A percentile compares a stretch with the other conserved stretches of the same genome.
Evolutionary conservation across 805 yeast species (phyloP).

Genomic region (Spathaspora hagerdaliae): DNA sequence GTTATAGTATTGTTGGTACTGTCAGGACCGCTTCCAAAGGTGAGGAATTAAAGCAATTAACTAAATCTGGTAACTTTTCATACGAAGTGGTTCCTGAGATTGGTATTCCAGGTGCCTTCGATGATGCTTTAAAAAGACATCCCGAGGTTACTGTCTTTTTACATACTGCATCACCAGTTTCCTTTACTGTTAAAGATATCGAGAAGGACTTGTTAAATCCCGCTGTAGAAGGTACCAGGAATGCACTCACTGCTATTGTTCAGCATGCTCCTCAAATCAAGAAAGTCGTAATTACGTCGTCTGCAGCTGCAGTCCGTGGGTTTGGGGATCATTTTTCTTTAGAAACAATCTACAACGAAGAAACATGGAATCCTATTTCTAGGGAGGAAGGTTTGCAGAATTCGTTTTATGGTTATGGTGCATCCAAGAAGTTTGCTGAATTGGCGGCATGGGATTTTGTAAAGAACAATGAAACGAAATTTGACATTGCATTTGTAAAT

Average conservation of each 20-base stretch:
- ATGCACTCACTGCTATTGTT: conserved; percentile 14
- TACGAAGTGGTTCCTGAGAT: conserved; percentile 33
- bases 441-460: conserved; percentile 54
- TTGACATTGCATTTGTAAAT: conserved; percentile 8
- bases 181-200: conserved; percentile 35
- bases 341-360: conserved; percentile 19
- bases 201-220: conserved; percentile 51
- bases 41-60: conserved; percentile 23
- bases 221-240: conserved; percentile 45
- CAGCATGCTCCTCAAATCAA: conserved; percentile 26
- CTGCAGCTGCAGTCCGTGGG: conserved; percentile 35
- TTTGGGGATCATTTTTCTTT: conserved; percentile 14
- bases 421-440: conserved; percentile 59
- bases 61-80: conserved; percentile 11
- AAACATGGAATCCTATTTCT: conserved; percentile 31
- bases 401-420: conserved; percentile 45
- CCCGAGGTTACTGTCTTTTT: conserved; percentile 40
- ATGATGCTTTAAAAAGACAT: conserved; percentile 38
- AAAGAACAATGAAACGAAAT: conserved; percentile 12
- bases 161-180: conserved; percentile 45
- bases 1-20: conserved; percentile 48
- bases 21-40: conserved; percentile 46
- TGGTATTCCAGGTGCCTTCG: conserved; percentile 41
- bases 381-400: conserved; percentile 38
- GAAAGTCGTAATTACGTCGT: conserved; percentile 48